Evolutionary conservation across 306 rosid genomes (phyloP), one percentile per base, ranked within the genome.

Genomic region (Canavalia gladiata): DNA sequence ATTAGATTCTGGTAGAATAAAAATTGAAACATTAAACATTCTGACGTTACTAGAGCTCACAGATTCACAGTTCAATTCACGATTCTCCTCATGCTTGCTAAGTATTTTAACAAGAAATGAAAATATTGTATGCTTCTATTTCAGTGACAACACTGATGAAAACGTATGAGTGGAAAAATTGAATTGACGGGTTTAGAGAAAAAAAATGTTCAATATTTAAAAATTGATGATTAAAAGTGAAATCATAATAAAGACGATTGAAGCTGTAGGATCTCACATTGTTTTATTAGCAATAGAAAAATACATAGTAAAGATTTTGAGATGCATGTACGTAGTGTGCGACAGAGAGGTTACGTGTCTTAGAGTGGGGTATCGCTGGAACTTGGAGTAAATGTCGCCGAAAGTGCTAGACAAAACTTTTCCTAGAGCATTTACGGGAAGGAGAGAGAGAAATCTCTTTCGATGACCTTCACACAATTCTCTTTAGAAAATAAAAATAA

Each of bases 181-280:
- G 25, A 42, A 52, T 58, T 49, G 35, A 68, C 35, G 12, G 73
- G 29, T 8, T 62, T 18, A 7, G 34, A 58, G 28, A 30, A 55
- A 52, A 3, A 29, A 34, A 65, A 30, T 11, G 31, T 25, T 25
- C n/a, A 33, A 31, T 42, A 71, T 28, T 76, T 33, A 34, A 5
- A 59, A 0, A 30, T 12, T 1, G 10, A 65, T 28, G 18, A 2
- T 52, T 45, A 4, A 51, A 30, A 18, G 25, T 18, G 25, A 11
- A 74, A 63, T 29, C 42, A 31, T 0, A 39, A 42, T 8, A 74
- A 39, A 82, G 58, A 55, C 0, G 8, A 69, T 12, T 37, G 5
- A 76, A 59, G 63, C 47, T 1, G 9, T n/a, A 28, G 12, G 86
- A 83, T 83, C 86, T 70, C 57, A 60, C 58, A 71, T 77, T 60